Percentiles rank a stretch among this genome's conserved stretches.
phyloP scores from a whole-genome alignment of 352 stramenopile species.

The Vaucheria bursata region DNA sequence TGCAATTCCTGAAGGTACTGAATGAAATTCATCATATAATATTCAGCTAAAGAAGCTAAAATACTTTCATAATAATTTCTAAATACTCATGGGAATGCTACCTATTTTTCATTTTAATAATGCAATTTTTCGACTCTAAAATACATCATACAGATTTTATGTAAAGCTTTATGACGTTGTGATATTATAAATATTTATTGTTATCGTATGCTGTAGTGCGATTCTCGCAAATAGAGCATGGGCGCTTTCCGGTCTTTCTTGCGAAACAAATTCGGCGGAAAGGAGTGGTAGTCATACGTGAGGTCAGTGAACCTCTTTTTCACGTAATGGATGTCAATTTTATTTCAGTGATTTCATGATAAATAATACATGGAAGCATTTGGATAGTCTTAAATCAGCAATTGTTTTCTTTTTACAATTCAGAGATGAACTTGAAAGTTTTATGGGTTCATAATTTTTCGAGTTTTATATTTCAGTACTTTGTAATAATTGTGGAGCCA shows the following conservation, averaged over 20 bases:
- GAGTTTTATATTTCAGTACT: too few species aligned
- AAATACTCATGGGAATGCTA: not conserved
- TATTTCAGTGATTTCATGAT: too few species aligned
- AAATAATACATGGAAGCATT: too few species aligned
- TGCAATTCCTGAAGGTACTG: not conserved
- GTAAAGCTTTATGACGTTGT: not conserved
- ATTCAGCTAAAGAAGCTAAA: not conserved
- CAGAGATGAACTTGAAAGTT: too few species aligned
- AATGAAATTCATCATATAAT: too few species aligned
- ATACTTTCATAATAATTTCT: not conserved
- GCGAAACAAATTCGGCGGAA: not conserved
- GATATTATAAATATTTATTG: not conserved
- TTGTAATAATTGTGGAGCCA: too few species aligned
- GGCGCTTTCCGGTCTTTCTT: not conserved
- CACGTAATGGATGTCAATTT: too few species aligned
- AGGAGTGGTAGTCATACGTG: not conserved
- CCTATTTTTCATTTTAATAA: not conserved
- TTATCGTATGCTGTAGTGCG: not conserved
- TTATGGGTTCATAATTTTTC: too few species aligned
- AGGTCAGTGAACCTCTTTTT: too few species aligned
- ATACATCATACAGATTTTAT: not conserved
- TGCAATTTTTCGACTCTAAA: not conserved
- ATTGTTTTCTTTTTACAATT: too few species aligned
- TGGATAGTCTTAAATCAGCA: too few species aligned
- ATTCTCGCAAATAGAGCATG: conserved; percentile 4